Conservation (phyloP, 768 basidiomycete genomes). For the Phanerodontia chrysosporium region DNA sequence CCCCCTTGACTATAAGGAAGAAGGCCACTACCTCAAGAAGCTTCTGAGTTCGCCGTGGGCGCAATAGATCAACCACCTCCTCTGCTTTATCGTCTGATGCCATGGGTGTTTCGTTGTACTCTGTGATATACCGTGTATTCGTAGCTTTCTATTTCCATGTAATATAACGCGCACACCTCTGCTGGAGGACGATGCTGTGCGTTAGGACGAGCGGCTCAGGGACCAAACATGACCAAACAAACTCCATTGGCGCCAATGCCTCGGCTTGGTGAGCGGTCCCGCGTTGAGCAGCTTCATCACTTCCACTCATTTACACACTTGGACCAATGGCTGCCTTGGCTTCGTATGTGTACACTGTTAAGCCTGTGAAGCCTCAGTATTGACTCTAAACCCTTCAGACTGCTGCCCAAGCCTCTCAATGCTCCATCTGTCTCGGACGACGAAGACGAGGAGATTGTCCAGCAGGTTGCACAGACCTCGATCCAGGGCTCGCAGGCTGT, state of each 20-base stretch:
- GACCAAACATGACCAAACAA: constrained; percentile 4
- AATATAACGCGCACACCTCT: background rate
- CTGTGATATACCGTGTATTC: background rate
- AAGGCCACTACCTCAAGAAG: constrained; percentile 54
- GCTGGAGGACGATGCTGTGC: too few relatives aligned
- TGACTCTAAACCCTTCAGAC: constrained; percentile 34
- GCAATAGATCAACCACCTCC: constrained; percentile 16
- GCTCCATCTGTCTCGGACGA: constrained; percentile 53
- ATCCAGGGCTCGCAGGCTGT: constrained; percentile 34
- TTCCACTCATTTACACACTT: constrained; percentile 6
- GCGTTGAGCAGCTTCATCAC: background rate
- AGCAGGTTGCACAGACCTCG: constrained; percentile 25
- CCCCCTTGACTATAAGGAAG: constrained; percentile 65
- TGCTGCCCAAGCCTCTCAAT: constrained; percentile 65
- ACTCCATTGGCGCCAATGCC: background rate
- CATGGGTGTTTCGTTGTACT: background rate
- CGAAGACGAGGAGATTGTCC: constrained; percentile 41
- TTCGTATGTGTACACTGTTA: constrained; percentile 47
- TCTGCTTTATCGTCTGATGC: background rate
- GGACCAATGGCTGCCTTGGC: constrained; percentile 64
- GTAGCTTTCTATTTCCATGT: background rate
- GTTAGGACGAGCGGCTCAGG: background rate
- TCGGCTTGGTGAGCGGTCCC: background rate
- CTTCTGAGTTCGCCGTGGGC: constrained; percentile 61
- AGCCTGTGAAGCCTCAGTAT: background rate